Conservation (phyloP, 2,329 filamentous ascomycete species). For the Colletotrichum liriopes region DNA sequence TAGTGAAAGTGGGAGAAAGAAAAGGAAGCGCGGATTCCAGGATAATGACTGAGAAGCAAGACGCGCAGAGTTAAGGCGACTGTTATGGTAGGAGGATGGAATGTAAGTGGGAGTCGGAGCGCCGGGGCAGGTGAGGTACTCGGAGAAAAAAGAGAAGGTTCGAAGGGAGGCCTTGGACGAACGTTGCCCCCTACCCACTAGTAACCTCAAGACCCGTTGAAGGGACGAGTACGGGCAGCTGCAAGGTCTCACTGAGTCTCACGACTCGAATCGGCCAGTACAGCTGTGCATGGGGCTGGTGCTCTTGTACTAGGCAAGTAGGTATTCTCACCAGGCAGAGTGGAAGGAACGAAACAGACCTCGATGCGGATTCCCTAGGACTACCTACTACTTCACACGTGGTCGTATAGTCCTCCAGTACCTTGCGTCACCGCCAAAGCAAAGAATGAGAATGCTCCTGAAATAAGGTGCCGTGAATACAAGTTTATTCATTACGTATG, state of each 20-base stretch:
- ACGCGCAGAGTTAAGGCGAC: constrained; percentile 35
- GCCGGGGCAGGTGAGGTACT: constrained; percentile 23
- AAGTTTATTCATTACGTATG: too few relatives aligned
- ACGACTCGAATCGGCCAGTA: constrained; percentile 8
- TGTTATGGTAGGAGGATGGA: constrained; percentile 38
- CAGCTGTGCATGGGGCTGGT: constrained; percentile 24
- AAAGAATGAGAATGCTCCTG: background rate
- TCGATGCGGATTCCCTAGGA: background rate
- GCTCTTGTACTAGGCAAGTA: constrained; percentile 14
- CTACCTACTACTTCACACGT: background rate
- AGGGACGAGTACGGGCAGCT: constrained; percentile 26
- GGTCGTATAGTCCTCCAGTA: background rate
- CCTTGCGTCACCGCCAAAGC: background rate
- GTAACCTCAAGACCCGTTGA: constrained; percentile 25
- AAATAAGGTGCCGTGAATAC: background rate
- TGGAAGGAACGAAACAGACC: constrained; percentile 20
- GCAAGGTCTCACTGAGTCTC: constrained; percentile 31
- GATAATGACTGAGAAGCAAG: constrained; percentile 20
- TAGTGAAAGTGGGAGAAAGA: constrained; percentile 33
- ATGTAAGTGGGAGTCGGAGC: constrained; percentile 29
- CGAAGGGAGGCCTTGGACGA: constrained; percentile 32
- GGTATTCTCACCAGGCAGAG: background rate
- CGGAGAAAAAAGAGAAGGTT: constrained; percentile 31
- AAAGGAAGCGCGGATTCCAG: constrained; percentile 32
- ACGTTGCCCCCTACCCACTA: constrained; percentile 32